These are phyloP conservation scores for Beauveria bassiana DNA, from an alignment of 2,329 filamentous ascomycete genomes.

Conservation along the genomic window DNA sequence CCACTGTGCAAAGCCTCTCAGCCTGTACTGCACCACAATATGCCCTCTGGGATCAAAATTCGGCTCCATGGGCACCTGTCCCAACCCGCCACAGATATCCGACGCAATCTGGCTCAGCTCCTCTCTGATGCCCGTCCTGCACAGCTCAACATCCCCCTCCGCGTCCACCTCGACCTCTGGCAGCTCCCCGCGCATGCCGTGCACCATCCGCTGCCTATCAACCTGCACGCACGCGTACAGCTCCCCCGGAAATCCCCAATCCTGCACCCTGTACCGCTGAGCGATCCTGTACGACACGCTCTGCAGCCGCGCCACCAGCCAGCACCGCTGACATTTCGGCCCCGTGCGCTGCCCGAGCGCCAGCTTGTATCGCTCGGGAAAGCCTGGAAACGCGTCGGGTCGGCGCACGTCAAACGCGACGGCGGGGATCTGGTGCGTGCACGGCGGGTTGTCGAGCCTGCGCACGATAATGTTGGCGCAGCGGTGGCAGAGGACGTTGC, in stretches of 20 bases:
- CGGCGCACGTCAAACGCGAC: neutral
- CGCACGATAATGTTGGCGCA: conserved; percentile 5
- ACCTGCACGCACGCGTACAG: conserved; percentile 10
- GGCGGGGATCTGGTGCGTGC: conserved; percentile 5
- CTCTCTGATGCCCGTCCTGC: neutral
- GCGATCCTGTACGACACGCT: neutral
- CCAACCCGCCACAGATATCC: conserved; percentile 7
- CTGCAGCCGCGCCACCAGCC: conserved; percentile 6
- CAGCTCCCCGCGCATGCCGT: conserved; percentile 6
- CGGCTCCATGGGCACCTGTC: conserved; percentile 9
- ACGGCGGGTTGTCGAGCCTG: conserved; percentile 1
- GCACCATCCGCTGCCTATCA: conserved; percentile 1
- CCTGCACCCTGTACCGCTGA: neutral
- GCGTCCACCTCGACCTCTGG: neutral
- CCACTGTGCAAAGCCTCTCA: neutral
- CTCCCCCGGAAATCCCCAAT: neutral
- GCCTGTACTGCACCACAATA: conserved; percentile 3
- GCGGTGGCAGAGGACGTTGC: neutral
- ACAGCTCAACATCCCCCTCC: neutral
- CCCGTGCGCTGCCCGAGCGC: conserved; percentile 7
- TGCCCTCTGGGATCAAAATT: conserved; percentile 8
- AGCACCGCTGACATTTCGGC: conserved; percentile 9
- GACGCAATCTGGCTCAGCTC: neutral
- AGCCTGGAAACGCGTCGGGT: neutral
- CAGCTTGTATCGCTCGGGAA: conserved; percentile 2